Percentiles rank a stretch among this genome's conserved stretches.
Evolutionary conservation across 768 basidiomycete species (phyloP).

Genomic region (Megacollybia marginata): DNA sequence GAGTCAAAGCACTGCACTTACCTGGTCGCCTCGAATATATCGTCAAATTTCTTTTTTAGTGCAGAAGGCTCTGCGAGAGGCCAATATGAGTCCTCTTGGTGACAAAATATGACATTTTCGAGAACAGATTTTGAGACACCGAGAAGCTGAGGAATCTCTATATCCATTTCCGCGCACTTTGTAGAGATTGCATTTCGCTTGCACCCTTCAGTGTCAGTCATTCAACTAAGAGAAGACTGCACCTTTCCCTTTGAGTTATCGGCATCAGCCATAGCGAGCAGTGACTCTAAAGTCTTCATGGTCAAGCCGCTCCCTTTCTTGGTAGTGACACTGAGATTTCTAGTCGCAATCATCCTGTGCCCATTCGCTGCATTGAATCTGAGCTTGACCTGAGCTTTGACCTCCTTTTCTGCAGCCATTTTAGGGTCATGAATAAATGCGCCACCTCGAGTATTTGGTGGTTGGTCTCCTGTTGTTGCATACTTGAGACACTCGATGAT

Average conservation of each 20-base stretch:
- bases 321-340: conserved; percentile 86
- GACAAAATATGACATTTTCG: conserved; percentile 99
- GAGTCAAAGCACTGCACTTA: conserved; percentile 19
- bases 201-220: background rate
- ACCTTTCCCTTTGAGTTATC: conserved; percentile 63
- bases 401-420: conserved; percentile 99
- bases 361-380: conserved; percentile 88
- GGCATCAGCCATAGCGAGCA: conserved; percentile 66
- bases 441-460: conserved; percentile 96
- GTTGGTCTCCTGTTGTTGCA: conserved; percentile 96
- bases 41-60: conserved; percentile 98
- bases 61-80: conserved; percentile 85
- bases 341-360: conserved; percentile 82
- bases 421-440: conserved; percentile 98
- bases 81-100: conserved; percentile 99
- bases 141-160: conserved; percentile 85
- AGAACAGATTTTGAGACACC: conserved; percentile 98
- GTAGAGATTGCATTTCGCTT: conserved; percentile 90
- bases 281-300: conserved; percentile 97
- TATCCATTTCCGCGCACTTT: conserved; percentile 95
- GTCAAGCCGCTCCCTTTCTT: conserved; percentile 86
- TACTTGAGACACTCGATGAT: conserved; percentile 99
- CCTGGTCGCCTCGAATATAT: conserved; percentile 98
- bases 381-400: conserved; percentile 96
- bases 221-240: background rate